Conservation (phyloP, 2,329 filamentous ascomycete genomes). For the Aspergillus texensis region DNA sequence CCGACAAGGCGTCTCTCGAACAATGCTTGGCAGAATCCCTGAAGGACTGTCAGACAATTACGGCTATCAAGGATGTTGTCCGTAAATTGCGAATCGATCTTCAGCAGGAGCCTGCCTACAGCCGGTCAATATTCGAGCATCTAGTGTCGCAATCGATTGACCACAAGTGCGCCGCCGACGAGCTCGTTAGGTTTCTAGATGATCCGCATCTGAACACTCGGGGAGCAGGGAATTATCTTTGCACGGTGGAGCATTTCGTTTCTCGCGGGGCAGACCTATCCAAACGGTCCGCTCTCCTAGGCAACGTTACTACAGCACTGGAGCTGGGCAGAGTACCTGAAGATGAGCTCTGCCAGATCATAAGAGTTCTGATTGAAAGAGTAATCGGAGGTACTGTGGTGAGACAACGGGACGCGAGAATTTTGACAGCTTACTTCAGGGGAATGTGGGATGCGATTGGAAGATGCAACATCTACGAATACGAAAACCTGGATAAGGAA, state of each 20-base stretch:
- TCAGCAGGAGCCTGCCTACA: conserved; percentile 37
- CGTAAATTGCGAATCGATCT: conserved; percentile 35
- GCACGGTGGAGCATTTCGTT: conserved; percentile 30
- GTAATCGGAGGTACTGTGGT: neutral
- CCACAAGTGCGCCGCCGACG: conserved; percentile 18
- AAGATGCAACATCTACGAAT: conserved; percentile 36
- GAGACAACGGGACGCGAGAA: conserved; percentile 15
- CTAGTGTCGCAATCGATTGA: conserved; percentile 26
- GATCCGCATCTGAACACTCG: conserved; percentile 40
- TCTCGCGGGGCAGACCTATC: conserved; percentile 20
- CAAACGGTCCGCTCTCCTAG: conserved; percentile 27
- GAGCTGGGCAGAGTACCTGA: conserved; percentile 38
- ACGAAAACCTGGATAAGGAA: conserved; percentile 34
- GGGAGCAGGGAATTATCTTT: conserved; percentile 39
- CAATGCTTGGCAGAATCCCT: conserved; percentile 24
- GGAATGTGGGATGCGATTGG: conserved; percentile 43
- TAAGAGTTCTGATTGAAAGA: conserved; percentile 28
- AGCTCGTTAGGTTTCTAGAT: conserved; percentile 37
- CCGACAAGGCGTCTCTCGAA: conserved; percentile 10
- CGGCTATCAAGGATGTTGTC: conserved; percentile 33
- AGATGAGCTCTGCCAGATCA: conserved; percentile 36
- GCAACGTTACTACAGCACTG: conserved; percentile 32
- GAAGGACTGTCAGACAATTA: conserved; percentile 23
- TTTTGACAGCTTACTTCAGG: conserved; percentile 28
- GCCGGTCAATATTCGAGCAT: conserved; percentile 37